phyloP scores from a whole-genome alignment of 2,329 filamentous ascomycete species.

The Aspergillus hiratsukae region DNA sequence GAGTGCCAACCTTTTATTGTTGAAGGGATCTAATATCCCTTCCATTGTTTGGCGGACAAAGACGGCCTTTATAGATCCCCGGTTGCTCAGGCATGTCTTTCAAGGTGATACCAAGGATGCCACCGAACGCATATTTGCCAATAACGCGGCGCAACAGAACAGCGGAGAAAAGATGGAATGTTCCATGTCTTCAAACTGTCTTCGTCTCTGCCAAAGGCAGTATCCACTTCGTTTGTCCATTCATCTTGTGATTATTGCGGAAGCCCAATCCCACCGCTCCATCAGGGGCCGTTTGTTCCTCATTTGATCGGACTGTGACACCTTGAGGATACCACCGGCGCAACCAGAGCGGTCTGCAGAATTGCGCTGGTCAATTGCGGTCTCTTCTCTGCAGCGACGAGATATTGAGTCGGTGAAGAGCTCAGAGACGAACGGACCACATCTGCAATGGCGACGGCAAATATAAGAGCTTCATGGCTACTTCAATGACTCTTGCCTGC shows the following conservation, averaged over 20 bases:
- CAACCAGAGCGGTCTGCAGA: conserved; percentile 16
- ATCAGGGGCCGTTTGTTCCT: conserved; percentile 13
- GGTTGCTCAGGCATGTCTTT: neutral
- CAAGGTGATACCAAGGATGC: conserved; percentile 17
- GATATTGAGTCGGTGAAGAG: conserved; percentile 16
- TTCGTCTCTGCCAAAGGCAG: conserved; percentile 7
- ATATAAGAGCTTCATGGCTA: neutral
- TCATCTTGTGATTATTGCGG: conserved; percentile 17
- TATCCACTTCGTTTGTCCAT: conserved; percentile 16
- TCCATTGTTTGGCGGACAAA: neutral
- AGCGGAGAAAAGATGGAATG: conserved; percentile 3
- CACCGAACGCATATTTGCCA: conserved; percentile 15
- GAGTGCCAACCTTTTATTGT: neutral
- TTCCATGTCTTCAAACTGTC: conserved; percentile 13
- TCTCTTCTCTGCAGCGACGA: conserved; percentile 3
- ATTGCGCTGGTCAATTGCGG: neutral
- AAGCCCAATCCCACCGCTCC: conserved; percentile 12
- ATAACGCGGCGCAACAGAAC: conserved; percentile 9
- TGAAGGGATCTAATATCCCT: neutral
- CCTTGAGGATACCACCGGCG: conserved; percentile 16
- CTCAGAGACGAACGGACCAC: conserved; percentile 3
- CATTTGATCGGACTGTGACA: conserved; percentile 17
- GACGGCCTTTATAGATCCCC: neutral
- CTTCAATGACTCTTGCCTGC: neutral
- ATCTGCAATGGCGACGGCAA: conserved; percentile 1